Base-by-base conservation (phyloP, 2,329 filamentous ascomycete genomes). In the Fusarium ambrosium region DNA sequence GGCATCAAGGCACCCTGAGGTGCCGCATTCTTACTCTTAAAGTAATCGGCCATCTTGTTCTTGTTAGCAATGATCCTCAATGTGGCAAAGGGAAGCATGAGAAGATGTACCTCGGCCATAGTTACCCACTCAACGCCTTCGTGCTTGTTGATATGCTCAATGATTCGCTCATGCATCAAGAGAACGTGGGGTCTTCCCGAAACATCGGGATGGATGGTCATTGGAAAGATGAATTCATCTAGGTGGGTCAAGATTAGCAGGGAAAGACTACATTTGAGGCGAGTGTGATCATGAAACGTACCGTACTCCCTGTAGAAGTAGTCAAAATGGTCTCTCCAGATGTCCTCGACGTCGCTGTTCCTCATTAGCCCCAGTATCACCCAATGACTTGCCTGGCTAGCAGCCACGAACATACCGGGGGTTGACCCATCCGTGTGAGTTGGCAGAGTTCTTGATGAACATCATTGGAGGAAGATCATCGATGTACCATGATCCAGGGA, bases 171-270 rank as follows among this genome's bases (percentile, higher is more conserved):
- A 76, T 94, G 91, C 92, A 94, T 94, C 22, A 94, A 83, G 20
- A 94, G 77, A 2, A 91, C 93, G 81, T 95, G 93, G 1, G 93
- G 93, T 37, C 92, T 86, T 0, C 93, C 93, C 9, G 89, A 91
- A 0, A 93, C 91, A 79, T 95, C 93, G 0, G 93, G 93, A 80
- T 95, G 93, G 45, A 95, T 92, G 0, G 92, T 94, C 84, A 95
- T 92, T 0, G 93, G 92, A 78, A 94, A 94, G 66, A 94, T 89
- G 76, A 94, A 94, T 77, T 93, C 91, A 76, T 95, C 70, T 72
- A n/a, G 1, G 24, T 10, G n/a, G 32, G 16, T 11, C 20, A 10
- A 37, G 18, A 4, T 37, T 27, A 59, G 20, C 8, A 37, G 22
- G 22, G 20, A 13, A 11, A 16, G 20, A 5, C 4, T 8, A 7